phyloP scores from a whole-genome alignment of 2,329 filamentous ascomycete species.

The Xylariaceae sp. region DNA sequence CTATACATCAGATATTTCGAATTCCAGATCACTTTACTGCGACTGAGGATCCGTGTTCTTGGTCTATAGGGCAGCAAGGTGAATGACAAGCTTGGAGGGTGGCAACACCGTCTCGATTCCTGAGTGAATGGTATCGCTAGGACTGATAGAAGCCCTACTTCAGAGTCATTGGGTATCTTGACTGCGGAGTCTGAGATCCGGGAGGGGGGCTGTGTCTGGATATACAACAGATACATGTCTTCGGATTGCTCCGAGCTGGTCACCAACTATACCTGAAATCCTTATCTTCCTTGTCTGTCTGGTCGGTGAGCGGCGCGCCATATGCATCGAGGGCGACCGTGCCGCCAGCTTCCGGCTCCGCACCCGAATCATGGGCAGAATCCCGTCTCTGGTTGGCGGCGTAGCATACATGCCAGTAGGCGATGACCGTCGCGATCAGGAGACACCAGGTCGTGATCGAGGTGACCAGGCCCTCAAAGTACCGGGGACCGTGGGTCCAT shows the following conservation, averaged over 20 bases:
- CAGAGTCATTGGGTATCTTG: too few relatives aligned
- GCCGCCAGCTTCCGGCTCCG: neutral
- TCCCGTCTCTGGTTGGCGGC: slow-evolving; percentile 31
- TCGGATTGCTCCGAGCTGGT: neutral
- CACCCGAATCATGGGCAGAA: neutral
- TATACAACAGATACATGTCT: too few relatives aligned
- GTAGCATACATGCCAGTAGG: slow-evolving; percentile 31
- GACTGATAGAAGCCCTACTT: too few relatives aligned
- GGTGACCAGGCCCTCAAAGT: slow-evolving; percentile 42
- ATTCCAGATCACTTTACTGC: too few relatives aligned
- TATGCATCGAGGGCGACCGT: slow-evolving; percentile 18
- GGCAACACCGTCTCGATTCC: too few relatives aligned
- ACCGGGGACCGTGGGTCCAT: slow-evolving; percentile 40
- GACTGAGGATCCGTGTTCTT: too few relatives aligned
- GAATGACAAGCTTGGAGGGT: too few relatives aligned
- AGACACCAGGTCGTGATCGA: slow-evolving; percentile 39
- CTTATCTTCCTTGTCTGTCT: slow-evolving; percentile 32
- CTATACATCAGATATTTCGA: too few relatives aligned
- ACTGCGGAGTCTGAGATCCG: too few relatives aligned
- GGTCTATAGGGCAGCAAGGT: too few relatives aligned
- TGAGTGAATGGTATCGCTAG: too few relatives aligned
- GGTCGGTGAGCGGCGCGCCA: slow-evolving; percentile 23
- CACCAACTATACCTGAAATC: slow-evolving; percentile 28
- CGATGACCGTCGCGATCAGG: slow-evolving; percentile 28
- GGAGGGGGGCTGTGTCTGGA: too few relatives aligned